These are phyloP conservation scores for Pogostemon cablin DNA, from an alignment of 257 asterid species.

Conservation along the genomic window DNA sequence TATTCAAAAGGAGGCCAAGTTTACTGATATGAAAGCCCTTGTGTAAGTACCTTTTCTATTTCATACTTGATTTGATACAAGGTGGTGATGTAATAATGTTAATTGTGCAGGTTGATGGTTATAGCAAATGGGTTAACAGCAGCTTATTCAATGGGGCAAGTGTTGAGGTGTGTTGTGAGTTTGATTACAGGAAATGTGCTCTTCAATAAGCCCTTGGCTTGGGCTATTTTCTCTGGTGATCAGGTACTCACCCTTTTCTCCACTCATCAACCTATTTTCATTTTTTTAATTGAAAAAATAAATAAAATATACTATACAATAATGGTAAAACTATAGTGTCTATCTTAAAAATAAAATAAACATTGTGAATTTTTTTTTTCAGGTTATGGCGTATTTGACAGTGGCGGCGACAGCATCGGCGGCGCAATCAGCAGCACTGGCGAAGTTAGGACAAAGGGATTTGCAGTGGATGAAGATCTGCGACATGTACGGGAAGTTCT, in stretches of 20 bases:
- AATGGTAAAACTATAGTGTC: too few species aligned
- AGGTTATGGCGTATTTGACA: constrained; percentile 78
- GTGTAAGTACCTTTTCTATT: constrained; percentile 52
- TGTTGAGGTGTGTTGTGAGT: constrained; percentile 69
- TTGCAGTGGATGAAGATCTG: constrained; percentile 87
- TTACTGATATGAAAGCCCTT: constrained; percentile 89
- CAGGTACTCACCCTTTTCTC: constrained; percentile 53
- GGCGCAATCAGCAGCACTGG: constrained; percentile 60
- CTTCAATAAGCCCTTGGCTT: constrained; percentile 82
- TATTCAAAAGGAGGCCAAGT: constrained; percentile 70
- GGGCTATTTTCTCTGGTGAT: constrained; percentile 96
- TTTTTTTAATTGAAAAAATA: too few species aligned
- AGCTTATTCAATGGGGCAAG: constrained; percentile 75
- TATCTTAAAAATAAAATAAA: too few species aligned
- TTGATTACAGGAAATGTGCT: constrained; percentile 74
- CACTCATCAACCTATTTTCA: neutral
- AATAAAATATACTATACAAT: too few species aligned
- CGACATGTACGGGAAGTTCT: constrained; percentile 67
- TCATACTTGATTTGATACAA: too few species aligned
- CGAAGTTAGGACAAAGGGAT: constrained; percentile 72
- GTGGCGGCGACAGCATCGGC: constrained; percentile 76
- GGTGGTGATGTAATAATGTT: too few species aligned
- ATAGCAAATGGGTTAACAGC: constrained; percentile 70
- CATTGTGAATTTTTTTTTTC: neutral
- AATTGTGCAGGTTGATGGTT: constrained; percentile 69